Evolutionary conservation across 805 yeast genomes (phyloP).

Genomic region (Cyberlindnera mississippiensis): DNA sequence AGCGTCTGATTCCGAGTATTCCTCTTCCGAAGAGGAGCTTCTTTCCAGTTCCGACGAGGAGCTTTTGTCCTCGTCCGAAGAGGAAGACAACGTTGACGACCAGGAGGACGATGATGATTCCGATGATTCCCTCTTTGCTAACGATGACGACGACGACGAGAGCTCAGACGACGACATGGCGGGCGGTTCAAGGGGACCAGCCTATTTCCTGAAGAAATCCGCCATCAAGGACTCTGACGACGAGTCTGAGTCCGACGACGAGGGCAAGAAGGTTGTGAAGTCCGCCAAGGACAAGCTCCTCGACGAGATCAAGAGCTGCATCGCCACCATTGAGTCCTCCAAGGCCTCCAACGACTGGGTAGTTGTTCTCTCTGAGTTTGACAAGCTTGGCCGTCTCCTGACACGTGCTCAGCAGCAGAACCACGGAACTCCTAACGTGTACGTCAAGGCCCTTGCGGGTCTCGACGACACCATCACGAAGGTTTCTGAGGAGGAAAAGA

Average conservation of each 20-base stretch:
- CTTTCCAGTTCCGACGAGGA: constrained; percentile 39
- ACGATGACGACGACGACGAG: constrained; percentile 32
- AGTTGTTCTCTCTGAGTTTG: constrained; percentile 69
- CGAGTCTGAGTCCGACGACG: constrained; percentile 52
- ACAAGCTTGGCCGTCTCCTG: constrained; percentile 63
- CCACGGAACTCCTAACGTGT: constrained; percentile 65
- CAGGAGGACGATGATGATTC: constrained; percentile 25
- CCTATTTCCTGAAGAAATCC: constrained; percentile 41
- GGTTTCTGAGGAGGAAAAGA: constrained; percentile 43
- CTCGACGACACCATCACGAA: constrained; percentile 65
- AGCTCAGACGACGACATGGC: constrained; percentile 34
- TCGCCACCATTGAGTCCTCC: constrained; percentile 65
- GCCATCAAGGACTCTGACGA: constrained; percentile 35
- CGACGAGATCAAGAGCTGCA: constrained; percentile 73
- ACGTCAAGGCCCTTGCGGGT: constrained; percentile 62
- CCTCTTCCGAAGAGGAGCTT: constrained; percentile 42
- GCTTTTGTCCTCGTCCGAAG: constrained; percentile 28
- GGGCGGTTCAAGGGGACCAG: constrained; percentile 40
- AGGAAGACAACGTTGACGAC: constrained; percentile 19
- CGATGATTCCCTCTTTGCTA: constrained; percentile 32
- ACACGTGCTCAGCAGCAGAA: constrained; percentile 75
- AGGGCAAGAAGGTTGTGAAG: constrained; percentile 81
- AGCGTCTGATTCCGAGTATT: constrained; percentile 40
- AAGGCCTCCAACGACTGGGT: constrained; percentile 78
- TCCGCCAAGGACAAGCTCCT: constrained; percentile 89